Percentiles rank a stretch among this genome's conserved stretches.
phyloP scores from a whole-genome alignment of 306 rosid genomes.

The Quercus berberidifolia region DNA sequence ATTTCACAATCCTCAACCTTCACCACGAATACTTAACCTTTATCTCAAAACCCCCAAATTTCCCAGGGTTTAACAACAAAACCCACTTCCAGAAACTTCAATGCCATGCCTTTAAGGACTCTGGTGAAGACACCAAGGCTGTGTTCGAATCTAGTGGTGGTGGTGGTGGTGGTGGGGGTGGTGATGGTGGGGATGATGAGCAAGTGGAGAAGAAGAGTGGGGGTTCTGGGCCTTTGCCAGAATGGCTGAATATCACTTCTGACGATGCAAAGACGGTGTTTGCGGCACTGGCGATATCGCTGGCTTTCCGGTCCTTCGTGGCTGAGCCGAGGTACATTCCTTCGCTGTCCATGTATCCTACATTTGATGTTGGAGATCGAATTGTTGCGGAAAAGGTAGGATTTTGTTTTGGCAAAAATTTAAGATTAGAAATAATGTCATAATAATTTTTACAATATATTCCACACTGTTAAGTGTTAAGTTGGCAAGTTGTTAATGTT shows the following conservation, averaged over 20 bases:
- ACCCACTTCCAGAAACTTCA: slow-evolving; percentile 27
- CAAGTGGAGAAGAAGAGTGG: slow-evolving; percentile 47
- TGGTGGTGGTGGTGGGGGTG: slow-evolving; percentile 40
- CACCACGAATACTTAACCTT: slow-evolving; percentile 1
- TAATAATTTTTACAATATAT: no score
- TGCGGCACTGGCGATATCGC: slow-evolving; percentile 67
- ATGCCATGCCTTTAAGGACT: slow-evolving; percentile 45
- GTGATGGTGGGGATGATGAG: slow-evolving; percentile 33
- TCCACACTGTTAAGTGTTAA: no score
- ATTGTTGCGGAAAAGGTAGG: slow-evolving; percentile 92
- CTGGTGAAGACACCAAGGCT: slow-evolving; percentile 45
- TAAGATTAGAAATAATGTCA: no score
- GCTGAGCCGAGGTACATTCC: slow-evolving; percentile 99
- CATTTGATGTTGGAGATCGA: slow-evolving; percentile 98
- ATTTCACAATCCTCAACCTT: slow-evolving; percentile 19
- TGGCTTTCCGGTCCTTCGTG: slow-evolving; percentile 64
- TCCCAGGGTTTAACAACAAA: neutral
- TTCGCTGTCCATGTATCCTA: slow-evolving; percentile 98
- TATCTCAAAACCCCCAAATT: slow-evolving; percentile 14
- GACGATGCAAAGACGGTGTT: slow-evolving; percentile 86
- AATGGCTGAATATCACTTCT: slow-evolving; percentile 71
- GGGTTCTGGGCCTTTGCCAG: slow-evolving; percentile 44
- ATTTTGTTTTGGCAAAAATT: neutral
- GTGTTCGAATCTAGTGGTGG: slow-evolving; percentile 33
- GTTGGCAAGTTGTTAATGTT: no score